Base-by-base conservation (phyloP, 495 filamentous ascomycete genomes). In the Bacidia gigantensis region DNA sequence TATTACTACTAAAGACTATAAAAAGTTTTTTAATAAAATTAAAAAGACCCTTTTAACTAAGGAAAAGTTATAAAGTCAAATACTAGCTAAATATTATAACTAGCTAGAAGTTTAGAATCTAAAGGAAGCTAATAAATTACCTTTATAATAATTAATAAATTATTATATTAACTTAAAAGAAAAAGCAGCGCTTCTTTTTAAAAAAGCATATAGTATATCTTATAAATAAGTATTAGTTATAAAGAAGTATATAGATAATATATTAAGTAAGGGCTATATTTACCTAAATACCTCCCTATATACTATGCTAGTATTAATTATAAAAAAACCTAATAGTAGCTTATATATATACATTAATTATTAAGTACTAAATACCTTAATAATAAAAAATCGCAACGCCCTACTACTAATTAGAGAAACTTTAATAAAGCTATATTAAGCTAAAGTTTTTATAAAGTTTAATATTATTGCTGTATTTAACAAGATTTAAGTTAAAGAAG, bases 401-500 rank as follows among this genome's bases (percentile, higher is more conserved):
- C 14, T 35, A 7, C 2, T 7, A 11, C 24, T 46, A 18, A 7
- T 46, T 7, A 11, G 11, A 2, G 2, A 18, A 18, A 25, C 20
- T 23, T 23, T 46, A 22, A 18, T 46, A 46, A 17, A 23, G 17
- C 41, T 44, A 46, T 7, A 46, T 18, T 18, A 44, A 18, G 21
- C 18, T 44, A 7, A 44, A 44, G 5, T 7, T 9, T 44, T 9
- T 44, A 44, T 44, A 9, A 44, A 44, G 18, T 44, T 44, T 44
- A 44, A 44, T 44, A 44, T 44, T 44, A 44, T 44, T 44, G 21
- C 21, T 18, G 21, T 44, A 44, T 44, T 44, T 44, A 44, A 44
- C 17, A 22, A 44, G 21, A 44, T 44, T 44, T 7, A 44, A 9
- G 18, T 44, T 44, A 44, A 44, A 22, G 17, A 44, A 44, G 21